Base-by-base conservation (phyloP, 2,329 filamentous ascomycete genomes). In the Tolypocladium inflatum region DNA sequence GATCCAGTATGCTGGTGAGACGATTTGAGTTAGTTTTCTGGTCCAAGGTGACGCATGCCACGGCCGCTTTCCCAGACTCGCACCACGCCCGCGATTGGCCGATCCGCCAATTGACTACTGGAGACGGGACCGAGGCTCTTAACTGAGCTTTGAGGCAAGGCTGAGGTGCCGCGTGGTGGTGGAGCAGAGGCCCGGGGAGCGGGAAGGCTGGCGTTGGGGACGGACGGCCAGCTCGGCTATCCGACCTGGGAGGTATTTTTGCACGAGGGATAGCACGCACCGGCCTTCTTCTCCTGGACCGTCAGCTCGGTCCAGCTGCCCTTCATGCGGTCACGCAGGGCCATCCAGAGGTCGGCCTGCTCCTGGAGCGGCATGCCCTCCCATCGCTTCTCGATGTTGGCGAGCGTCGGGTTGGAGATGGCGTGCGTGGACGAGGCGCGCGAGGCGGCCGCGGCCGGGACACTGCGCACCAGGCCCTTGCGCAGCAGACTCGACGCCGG, bases 381-480 rank as follows among this genome's bases (percentile, higher is more conserved):
- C 94, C 94, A 99, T 81, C 94, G 85, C 88, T 96, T 97, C 87
- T 99, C 94, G 73, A 99, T 97, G 79, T 96, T 91, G 77, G 91
- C 90, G 71, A 99, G 85, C 60, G 91, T 97, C 67, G 95, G 94
- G 82, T 97, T 97, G 72, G 92, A 95, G 78, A 99, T 95, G 74
- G 93, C 92, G 76, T 96, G 91, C 67, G 89, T 89, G 68, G 88
- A 85, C 69, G 84, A 79, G 71, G 79, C 78, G 66, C 77, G 76
- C 63, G 76, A 73, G 68, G 76, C 75, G 67, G 78, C 73, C 69
- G 78, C 73, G 65, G 73, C 69, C 68, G 76, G 74, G 59, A 59
- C 60, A 74, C 72, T 73, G 73, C 73, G 73, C 71, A 71, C 73
- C 68, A 74, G 67, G 70, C 70, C 68, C 72, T 75, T 74, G 74